These are phyloP conservation scores for Fusarium temperatum DNA, from an alignment of 2,329 filamentous ascomycete species.

Conservation along the genomic window DNA sequence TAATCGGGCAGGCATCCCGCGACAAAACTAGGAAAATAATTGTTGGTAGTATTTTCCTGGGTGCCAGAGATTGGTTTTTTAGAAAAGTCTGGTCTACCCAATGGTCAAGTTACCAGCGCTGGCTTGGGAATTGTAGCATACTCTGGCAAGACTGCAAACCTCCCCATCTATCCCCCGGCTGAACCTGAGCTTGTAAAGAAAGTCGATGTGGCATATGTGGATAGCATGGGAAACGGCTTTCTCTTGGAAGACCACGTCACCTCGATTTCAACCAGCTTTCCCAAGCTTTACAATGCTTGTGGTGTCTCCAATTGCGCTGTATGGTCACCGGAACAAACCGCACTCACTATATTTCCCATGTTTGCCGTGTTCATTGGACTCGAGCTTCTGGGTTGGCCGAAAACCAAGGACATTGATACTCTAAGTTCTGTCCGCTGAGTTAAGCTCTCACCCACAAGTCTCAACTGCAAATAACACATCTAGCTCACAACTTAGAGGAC, in stretches of 20 bases:
- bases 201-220: neutral
- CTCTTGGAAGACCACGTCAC: neutral
- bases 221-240: neutral
- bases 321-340: neutral
- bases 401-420: too few species aligned
- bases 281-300: neutral
- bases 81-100: neutral
- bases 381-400: neutral
- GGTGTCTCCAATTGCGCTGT: neutral
- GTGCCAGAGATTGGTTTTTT: neutral
- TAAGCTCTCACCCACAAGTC: too few species aligned
- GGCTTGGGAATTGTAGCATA: fast-evolving
- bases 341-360: neutral
- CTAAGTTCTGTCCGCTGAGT: too few species aligned
- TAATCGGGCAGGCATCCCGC: neutral
- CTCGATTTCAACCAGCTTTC: neutral
- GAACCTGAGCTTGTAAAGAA: neutral
- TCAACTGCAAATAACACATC: too few species aligned
- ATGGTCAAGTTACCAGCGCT: neutral
- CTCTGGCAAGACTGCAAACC: neutral
- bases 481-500: too few species aligned
- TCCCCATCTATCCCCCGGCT: neutral
- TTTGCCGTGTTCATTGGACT: neutral
- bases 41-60: neutral
- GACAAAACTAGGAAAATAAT: neutral